Evolutionary conservation across 2,329 filamentous ascomycete genomes (phyloP).

Genomic region (Ascochyta viciae-villosae): DNA sequence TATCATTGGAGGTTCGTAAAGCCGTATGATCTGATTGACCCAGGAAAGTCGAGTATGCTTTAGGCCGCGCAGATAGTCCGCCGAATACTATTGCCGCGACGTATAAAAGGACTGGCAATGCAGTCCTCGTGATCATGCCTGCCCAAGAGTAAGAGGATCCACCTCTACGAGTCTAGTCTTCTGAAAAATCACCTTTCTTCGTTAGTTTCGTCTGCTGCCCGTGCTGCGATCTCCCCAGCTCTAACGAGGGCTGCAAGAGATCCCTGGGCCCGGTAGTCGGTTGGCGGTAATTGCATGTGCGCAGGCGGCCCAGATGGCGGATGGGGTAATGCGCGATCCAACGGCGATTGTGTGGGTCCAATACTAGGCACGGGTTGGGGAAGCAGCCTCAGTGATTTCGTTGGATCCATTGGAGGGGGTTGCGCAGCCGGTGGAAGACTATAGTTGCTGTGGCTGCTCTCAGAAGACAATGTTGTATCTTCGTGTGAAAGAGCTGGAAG

Average conservation of each 20-base stretch:
- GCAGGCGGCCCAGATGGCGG: slow-evolving; percentile 13
- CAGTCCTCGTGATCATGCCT: neutral
- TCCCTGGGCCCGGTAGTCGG: slow-evolving; percentile 43
- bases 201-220: slow-evolving; percentile 38
- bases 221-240: slow-evolving; percentile 47
- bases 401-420: slow-evolving; percentile 36
- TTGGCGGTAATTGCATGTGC: slow-evolving; percentile 28
- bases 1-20: slow-evolving; percentile 14
- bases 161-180: slow-evolving; percentile 8
- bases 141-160: no score
- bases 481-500: slow-evolving; percentile 48
- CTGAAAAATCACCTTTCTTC: slow-evolving; percentile 28
- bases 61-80: neutral
- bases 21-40: neutral
- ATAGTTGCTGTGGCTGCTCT: slow-evolving; percentile 40
- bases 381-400: slow-evolving; percentile 46
- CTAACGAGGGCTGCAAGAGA: slow-evolving; percentile 47
- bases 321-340: slow-evolving; percentile 36
- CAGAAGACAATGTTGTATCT: slow-evolving; percentile 51
- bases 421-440: slow-evolving; percentile 21
- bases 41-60: neutral
- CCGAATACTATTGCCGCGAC: neutral
- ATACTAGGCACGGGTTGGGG: slow-evolving; percentile 48
- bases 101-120: neutral
- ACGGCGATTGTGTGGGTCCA: slow-evolving; percentile 36